phyloP scores from a whole-genome alignment of 73 alveolate species.

The Paramecium biaurelia region DNA sequence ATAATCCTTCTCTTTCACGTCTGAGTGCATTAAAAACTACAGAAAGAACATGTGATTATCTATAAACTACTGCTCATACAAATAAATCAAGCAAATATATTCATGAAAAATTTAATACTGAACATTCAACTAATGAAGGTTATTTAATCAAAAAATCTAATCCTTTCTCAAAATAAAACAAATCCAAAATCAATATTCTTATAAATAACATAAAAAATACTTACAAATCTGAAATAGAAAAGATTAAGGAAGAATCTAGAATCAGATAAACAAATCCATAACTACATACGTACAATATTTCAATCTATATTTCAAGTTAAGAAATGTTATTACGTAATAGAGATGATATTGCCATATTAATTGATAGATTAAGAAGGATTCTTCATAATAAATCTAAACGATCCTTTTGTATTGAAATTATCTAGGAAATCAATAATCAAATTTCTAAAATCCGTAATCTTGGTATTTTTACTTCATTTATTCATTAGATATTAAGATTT shows the following conservation, averaged over 20 bases:
- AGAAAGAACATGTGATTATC: background rate
- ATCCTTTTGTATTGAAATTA: background rate
- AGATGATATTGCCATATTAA: background rate
- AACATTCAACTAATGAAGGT: slow-evolving; percentile 12
- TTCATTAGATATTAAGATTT: background rate
- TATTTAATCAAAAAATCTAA: background rate
- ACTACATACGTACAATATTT: background rate
- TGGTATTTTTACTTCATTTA: background rate
- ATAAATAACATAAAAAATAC: background rate
- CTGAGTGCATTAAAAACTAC: background rate
- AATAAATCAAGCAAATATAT: background rate
- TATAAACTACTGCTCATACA: background rate
- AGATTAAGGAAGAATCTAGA: background rate
- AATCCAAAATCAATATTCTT: background rate
- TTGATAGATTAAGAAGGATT: background rate
- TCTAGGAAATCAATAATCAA: background rate
- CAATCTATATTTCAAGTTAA: background rate
- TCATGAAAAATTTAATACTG: background rate
- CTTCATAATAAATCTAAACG: slow-evolving; percentile 12
- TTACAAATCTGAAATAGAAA: background rate
- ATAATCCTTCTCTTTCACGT: background rate
- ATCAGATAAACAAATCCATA: background rate
- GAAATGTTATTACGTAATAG: background rate
- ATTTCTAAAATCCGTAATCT: background rate
- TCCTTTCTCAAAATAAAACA: background rate